Evolutionary conservation across 352 stramenopile genomes (phyloP).

Genomic region (Phytophthora hybrid): DNA sequence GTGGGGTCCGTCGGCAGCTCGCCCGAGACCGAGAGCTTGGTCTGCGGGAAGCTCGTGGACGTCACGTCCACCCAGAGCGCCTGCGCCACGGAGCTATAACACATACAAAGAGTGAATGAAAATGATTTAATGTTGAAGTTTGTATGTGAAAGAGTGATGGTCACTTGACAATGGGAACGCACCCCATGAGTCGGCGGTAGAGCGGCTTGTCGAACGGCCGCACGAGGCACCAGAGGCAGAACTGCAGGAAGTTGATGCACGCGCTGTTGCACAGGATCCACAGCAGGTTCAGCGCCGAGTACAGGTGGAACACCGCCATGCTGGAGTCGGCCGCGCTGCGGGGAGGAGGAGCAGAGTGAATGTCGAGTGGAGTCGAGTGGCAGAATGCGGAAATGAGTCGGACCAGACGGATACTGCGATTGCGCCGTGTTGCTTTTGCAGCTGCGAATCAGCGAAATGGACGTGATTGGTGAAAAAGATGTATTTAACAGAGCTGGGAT

Average conservation of each 20-base stretch:
- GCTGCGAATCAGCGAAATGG: slow-evolving; percentile 10
- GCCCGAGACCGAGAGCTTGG: slow-evolving; percentile 82
- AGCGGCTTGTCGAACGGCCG: slow-evolving; percentile 83
- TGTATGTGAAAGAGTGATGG: slow-evolving; percentile 23
- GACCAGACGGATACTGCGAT: slow-evolving; percentile 29
- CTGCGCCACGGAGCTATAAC: slow-evolving; percentile 58
- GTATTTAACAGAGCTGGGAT: not conserved
- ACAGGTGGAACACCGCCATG: slow-evolving; percentile 69
- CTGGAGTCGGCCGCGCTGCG: slow-evolving; percentile 18
- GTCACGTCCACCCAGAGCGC: slow-evolving; percentile 90
- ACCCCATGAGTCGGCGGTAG: slow-evolving; percentile 86
- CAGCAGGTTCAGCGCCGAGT: slow-evolving; percentile 81
- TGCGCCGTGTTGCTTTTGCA: slow-evolving; percentile 6
- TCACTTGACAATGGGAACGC: slow-evolving; percentile 10
- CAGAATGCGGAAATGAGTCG: slow-evolving; percentile 18
- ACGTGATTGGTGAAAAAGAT: slow-evolving; percentile 22
- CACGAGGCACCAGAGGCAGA: slow-evolving; percentile 86
- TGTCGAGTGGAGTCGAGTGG: not conserved
- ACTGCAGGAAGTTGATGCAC: slow-evolving; percentile 83
- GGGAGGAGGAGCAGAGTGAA: slow-evolving; percentile 1
- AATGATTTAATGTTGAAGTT: slow-evolving; percentile 7
- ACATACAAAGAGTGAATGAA: not conserved
- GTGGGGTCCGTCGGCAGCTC: slow-evolving; percentile 79
- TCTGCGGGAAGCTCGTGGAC: slow-evolving; percentile 86
- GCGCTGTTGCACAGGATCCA: slow-evolving; percentile 88